Conservation (phyloP, 2,329 filamentous ascomycete species). For the Ramichloridium luteum region DNA sequence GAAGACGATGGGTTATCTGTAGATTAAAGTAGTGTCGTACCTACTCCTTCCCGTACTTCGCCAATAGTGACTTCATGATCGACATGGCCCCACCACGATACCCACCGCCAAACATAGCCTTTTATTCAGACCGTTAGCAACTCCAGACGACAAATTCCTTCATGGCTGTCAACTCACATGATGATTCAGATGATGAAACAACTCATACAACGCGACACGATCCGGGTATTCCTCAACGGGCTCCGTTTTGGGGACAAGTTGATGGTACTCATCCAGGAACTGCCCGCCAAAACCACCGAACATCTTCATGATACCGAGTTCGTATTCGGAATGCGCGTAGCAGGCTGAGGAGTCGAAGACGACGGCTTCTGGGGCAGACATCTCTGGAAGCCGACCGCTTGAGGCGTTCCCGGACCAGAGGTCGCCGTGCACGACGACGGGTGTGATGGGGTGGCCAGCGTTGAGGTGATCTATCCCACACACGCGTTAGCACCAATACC, state of each 20-base stretch:
- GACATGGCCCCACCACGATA: slow-evolving; percentile 65
- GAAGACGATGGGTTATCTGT: too few relatives aligned
- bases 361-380: slow-evolving; percentile 53
- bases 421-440: slow-evolving; percentile 80
- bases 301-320: slow-evolving; percentile 91
- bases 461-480: slow-evolving; percentile 42
- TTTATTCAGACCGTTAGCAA: background rate
- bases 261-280: slow-evolving; percentile 70
- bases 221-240: slow-evolving; percentile 78
- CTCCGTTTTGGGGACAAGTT: slow-evolving; percentile 64
- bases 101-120: slow-evolving; percentile 61
- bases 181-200: slow-evolving; percentile 85
- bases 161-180: too few relatives aligned
- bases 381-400: slow-evolving; percentile 47
- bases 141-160: slow-evolving; percentile 33
- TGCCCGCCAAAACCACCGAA: slow-evolving; percentile 70
- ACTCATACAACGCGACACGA: slow-evolving; percentile 65
- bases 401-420: slow-evolving; percentile 84
- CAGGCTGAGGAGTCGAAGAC: slow-evolving; percentile 71
- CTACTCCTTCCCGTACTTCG: slow-evolving; percentile 69
- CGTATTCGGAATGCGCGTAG: slow-evolving; percentile 81
- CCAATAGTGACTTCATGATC: slow-evolving; percentile 63
- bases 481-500: too few relatives aligned
- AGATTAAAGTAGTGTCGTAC: too few relatives aligned
- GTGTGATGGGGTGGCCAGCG: slow-evolving; percentile 47